Base-by-base conservation (phyloP, 768 basidiomycete species). In the Collybia mongolica region DNA sequence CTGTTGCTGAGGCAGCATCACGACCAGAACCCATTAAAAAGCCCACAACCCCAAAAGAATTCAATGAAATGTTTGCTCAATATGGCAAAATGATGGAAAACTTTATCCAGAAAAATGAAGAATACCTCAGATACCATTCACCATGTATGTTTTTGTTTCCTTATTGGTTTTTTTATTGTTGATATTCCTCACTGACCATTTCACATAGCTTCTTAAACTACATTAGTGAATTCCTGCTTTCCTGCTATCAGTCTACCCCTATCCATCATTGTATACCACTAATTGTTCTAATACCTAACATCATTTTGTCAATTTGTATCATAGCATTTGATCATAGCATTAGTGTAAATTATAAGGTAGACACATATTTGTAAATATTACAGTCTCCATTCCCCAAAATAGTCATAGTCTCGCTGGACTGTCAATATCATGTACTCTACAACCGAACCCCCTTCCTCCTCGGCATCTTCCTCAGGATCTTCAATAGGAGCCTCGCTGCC, bases 381-480 rank as follows among this genome's bases (percentile, higher is more conserved):
- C 63, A 86, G 23, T 45, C 82, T 76, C 88, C 88, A 90, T 38
- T 86, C 85, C 51, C 69, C 73, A 69, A 93, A 93, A 65, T 77
- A 85, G 32, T 84, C 84, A 62, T 75, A 78, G 56, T 92, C 86
- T 37, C 60, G 62, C 45, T 76, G 71, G 20, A 87, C 83, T 56
- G 83, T 77, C 14, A 71, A 62, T 24, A 97, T 71, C 92, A 97
- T 94, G 60, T 91, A 94, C 49, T 94, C 92, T 36, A 86, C 84
- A 15, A 87, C 74, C 7, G 83, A 85, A 14, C 90, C 91, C 1
- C 87, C 86, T 32, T 88, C 84, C 11, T 12, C 32, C 0, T 75
- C 77, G 12, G 72, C 77, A 2, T 73, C 75, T 4, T 75, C 75
- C 11, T 73, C 69, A 3, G 68, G 68, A 2, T 56, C 72, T 19